Evolutionary conservation across 2,329 filamentous ascomycete genomes (phyloP).

Genomic region (Xylaria sp.): DNA sequence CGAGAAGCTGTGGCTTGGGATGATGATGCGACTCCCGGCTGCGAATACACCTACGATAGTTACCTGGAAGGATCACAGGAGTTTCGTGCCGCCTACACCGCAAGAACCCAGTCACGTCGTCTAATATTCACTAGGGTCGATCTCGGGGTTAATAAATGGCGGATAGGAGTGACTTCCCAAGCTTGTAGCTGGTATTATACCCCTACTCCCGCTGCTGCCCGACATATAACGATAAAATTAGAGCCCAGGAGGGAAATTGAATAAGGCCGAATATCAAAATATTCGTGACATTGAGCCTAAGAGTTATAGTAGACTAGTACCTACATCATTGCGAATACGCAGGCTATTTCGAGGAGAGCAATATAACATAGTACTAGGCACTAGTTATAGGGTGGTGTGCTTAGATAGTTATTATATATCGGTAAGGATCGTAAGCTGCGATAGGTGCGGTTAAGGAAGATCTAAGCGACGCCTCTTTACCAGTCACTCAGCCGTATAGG

Average conservation of each 20-base stretch:
- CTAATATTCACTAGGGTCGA: neutral
- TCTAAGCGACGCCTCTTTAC: conserved; percentile 5
- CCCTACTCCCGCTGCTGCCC: conserved; percentile 5
- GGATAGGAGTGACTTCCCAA: neutral
- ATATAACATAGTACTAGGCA: neutral
- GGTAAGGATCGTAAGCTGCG: neutral
- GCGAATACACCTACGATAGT: neutral
- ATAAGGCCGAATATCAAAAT: neutral
- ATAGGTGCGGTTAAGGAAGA: neutral
- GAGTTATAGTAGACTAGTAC: neutral
- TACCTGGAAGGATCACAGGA: neutral
- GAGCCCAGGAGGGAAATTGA: neutral
- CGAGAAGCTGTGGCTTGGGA: neutral
- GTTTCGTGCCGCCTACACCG: neutral
- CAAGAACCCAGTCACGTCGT: neutral
- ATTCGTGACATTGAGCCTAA: neutral
- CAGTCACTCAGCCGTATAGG: neutral
- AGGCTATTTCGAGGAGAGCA: neutral
- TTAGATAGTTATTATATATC: neutral
- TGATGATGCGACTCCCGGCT: neutral
- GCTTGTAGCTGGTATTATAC: neutral
- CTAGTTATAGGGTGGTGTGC: neutral
- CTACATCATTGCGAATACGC: neutral
- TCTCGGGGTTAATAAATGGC: neutral
- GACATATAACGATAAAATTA: neutral